These are phyloP conservation scores for Russula griseocarnosa DNA, from an alignment of 768 basidiomycete genomes.

Conservation along the genomic window DNA sequence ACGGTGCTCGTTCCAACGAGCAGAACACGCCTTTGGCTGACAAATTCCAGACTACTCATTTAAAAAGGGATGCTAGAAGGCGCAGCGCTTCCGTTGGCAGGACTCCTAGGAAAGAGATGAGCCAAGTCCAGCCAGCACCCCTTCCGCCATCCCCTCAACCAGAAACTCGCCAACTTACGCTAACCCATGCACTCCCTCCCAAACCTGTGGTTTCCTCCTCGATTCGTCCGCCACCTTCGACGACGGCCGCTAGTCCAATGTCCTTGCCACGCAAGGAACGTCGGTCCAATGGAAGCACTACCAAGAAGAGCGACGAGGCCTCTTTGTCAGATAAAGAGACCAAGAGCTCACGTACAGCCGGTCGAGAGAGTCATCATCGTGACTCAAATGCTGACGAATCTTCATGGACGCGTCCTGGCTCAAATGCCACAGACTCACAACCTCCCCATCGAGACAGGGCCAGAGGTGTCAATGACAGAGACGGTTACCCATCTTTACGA, in stretches of 20 bases:
- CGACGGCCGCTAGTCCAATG: constrained; percentile 29
- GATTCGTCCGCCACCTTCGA: constrained; percentile 26
- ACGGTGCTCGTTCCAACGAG: constrained; percentile 33
- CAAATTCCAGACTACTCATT: constrained; percentile 1
- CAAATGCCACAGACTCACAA: constrained; percentile 17
- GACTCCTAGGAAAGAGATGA: constrained; percentile 10
- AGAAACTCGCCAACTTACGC: constrained; percentile 10
- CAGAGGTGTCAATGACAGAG: constrained; percentile 19
- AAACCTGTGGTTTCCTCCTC: constrained; percentile 26
- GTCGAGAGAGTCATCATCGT: constrained; percentile 14
- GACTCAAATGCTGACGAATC: constrained; percentile 23
- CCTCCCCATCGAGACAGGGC: constrained; percentile 16
- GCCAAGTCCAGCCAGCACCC: constrained; percentile 7
- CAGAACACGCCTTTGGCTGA: constrained; percentile 3
- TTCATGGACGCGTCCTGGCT: constrained; percentile 23
- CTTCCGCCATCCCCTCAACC: constrained; percentile 22
- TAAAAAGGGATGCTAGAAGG: constrained; percentile 9
- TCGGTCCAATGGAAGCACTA: constrained; percentile 21
- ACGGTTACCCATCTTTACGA: constrained; percentile 1
- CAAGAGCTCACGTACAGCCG: constrained; percentile 13
- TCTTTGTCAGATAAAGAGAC: constrained; percentile 19
- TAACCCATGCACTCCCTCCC: constrained; percentile 28
- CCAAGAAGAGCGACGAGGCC: constrained; percentile 21
- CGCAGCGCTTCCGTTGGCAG: constrained; percentile 12
- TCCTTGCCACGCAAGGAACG: constrained; percentile 29